phyloP scores from a whole-genome alignment of 176 grass and related monocot species.

The Neostapfia colusana region DNA sequence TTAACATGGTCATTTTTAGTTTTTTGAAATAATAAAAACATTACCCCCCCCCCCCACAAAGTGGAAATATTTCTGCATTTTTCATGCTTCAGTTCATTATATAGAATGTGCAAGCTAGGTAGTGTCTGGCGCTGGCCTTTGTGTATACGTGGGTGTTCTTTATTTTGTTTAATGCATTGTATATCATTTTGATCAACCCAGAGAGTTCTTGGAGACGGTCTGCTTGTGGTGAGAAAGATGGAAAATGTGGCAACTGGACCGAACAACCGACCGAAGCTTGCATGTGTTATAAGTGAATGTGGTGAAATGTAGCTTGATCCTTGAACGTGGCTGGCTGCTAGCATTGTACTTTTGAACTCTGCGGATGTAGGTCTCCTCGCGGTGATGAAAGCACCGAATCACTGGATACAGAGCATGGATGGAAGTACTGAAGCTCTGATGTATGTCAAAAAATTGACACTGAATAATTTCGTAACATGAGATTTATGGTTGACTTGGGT shows the following conservation, averaged over 20 bases:
- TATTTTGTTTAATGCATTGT: neutral
- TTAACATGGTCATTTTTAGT: neutral
- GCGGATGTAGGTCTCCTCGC: neutral
- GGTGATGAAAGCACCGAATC: neutral
- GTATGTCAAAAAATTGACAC: neutral
- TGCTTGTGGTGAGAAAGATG: slow-evolving; percentile 82
- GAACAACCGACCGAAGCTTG: slow-evolving; percentile 89
- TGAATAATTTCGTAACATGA: slow-evolving; percentile 23
- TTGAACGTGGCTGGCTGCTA: neutral
- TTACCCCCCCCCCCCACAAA: too few species aligned
- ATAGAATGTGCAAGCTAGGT: neutral
- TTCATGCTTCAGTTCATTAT: neutral
- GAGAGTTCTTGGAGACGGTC: slow-evolving; percentile 83
- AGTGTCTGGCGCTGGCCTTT: neutral
- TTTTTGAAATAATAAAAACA: slow-evolving; percentile 4
- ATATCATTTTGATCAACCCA: slow-evolving; percentile 32
- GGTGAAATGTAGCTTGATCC: slow-evolving; percentile 81
- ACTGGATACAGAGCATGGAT: neutral
- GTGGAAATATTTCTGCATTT: neutral
- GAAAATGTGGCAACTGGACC: slow-evolving; percentile 88
- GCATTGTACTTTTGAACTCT: neutral
- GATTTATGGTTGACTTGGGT: neutral
- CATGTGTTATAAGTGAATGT: slow-evolving; percentile 74
- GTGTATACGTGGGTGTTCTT: neutral
- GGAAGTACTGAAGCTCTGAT: neutral